These are phyloP conservation scores for Aspergillus ustus DNA, from an alignment of 2,329 filamentous ascomycete species.

Conservation along the genomic window DNA sequence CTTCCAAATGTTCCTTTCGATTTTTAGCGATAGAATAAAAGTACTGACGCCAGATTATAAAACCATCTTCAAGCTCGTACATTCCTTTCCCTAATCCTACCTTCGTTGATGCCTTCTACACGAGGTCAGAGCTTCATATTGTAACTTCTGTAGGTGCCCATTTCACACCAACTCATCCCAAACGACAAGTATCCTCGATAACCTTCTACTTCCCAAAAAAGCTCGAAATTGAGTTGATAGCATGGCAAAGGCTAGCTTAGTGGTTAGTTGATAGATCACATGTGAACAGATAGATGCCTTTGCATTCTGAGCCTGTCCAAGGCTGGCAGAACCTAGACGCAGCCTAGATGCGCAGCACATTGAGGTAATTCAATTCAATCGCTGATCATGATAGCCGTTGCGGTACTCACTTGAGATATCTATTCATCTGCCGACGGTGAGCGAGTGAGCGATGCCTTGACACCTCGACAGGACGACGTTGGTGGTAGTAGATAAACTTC, in stretches of 20 bases:
- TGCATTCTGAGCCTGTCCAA: not conserved
- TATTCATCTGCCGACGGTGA: not conserved
- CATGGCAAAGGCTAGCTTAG: not conserved
- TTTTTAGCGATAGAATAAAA: conserved; percentile 7
- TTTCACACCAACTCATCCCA: not conserved
- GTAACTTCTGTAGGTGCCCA: not conserved
- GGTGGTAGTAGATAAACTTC: no score
- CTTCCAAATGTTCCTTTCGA: not conserved
- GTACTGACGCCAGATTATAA: not conserved
- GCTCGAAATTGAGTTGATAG: not conserved
- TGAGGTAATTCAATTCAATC: not conserved
- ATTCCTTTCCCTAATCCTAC: not conserved
- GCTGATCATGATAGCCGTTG: not conserved
- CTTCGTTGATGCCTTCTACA: not conserved
- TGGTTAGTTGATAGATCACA: not conserved
- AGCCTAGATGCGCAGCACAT: not conserved
- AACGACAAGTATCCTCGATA: not conserved
- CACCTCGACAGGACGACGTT: no score
- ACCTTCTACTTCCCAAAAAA: not conserved
- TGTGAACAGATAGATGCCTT: not conserved
- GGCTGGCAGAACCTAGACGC: not conserved
- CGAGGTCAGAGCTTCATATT: not conserved
- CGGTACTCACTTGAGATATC: not conserved
- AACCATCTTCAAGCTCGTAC: not conserved
- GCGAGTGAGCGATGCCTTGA: no score